These are phyloP conservation scores for Brassica cretica DNA, from an alignment of 345 rosid genomes.

Conservation along the genomic window DNA sequence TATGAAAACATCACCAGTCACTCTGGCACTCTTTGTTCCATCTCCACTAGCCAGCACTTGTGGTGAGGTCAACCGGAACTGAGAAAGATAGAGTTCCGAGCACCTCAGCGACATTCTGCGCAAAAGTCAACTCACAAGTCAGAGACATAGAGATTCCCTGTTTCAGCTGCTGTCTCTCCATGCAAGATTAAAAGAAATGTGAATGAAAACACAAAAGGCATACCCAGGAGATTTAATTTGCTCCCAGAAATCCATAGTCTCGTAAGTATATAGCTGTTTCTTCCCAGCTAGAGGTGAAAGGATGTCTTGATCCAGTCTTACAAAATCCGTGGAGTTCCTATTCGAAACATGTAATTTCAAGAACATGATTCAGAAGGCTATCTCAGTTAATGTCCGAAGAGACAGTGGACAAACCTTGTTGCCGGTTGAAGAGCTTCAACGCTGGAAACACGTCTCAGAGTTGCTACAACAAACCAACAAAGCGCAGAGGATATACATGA, in stretches of 20 bases:
- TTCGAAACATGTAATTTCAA: slow-evolving; percentile 17
- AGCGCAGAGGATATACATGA: slow-evolving; percentile 15
- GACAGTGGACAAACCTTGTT: slow-evolving; percentile 51
- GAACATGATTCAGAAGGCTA: slow-evolving; percentile 1
- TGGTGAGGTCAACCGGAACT: slow-evolving; percentile 68
- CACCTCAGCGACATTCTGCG: slow-evolving; percentile 90
- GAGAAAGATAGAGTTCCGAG: slow-evolving; percentile 80
- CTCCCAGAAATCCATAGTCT: slow-evolving; percentile 94
- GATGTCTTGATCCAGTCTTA: slow-evolving; percentile 92
- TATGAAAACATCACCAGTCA: slow-evolving; percentile 77
- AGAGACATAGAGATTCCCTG: slow-evolving; percentile 10
- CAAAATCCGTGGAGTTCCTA: slow-evolving; percentile 75
- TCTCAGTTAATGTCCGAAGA: neutral
- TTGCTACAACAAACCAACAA: slow-evolving; percentile 49
- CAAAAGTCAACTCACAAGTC: slow-evolving; percentile 16
- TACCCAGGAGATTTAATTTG: slow-evolving; percentile 98
- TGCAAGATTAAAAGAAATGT: neutral
- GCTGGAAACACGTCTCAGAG: slow-evolving; percentile 82
- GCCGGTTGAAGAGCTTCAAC: slow-evolving; percentile 90
- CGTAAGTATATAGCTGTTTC: slow-evolving; percentile 77
- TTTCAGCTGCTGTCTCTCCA: slow-evolving; percentile 10
- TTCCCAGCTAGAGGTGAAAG: slow-evolving; percentile 96
- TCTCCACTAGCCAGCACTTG: slow-evolving; percentile 78
- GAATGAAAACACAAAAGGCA: slow-evolving; percentile 22
- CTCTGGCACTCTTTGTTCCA: slow-evolving; percentile 65